phyloP scores from a whole-genome alignment of 768 basidiomycete genomes.

The Ramaria sp. region DNA sequence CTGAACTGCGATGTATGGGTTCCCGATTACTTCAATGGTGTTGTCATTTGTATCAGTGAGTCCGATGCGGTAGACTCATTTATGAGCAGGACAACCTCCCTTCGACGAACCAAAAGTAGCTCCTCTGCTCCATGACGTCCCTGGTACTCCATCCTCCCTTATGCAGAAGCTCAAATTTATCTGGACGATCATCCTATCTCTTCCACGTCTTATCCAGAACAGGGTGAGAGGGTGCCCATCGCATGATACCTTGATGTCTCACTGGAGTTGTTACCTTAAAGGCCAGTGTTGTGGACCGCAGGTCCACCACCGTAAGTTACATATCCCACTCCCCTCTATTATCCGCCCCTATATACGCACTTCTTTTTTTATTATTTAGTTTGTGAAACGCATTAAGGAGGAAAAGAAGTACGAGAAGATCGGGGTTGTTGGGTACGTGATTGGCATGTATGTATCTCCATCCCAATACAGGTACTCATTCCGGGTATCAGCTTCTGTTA shows the following conservation, averaged over 20 bases:
- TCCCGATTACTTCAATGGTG: constrained; percentile 40
- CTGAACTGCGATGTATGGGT: constrained; percentile 52
- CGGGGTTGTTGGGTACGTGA: constrained; percentile 30
- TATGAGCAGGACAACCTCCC: constrained; percentile 20
- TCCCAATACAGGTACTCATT: background rate
- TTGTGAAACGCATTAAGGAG: constrained; percentile 25
- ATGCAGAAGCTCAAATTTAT: constrained; percentile 1
- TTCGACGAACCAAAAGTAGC: constrained; percentile 18
- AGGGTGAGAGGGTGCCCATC: background rate
- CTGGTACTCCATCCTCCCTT: constrained; percentile 12
- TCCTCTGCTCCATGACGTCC: constrained; percentile 20
- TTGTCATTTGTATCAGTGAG: background rate
- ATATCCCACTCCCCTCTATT: background rate
- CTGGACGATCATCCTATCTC: background rate
- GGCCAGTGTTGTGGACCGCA: constrained; percentile 19
- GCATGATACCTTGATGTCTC: constrained; percentile 2
- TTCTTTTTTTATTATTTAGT: constrained; percentile 18
- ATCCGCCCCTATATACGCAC: too few species aligned
- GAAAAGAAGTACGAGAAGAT: constrained; percentile 30
- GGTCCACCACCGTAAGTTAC: constrained; percentile 16
- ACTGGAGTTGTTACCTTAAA: constrained; percentile 15
- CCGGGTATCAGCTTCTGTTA: constrained; percentile 27
- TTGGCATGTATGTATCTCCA: background rate
- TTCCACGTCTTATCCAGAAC: constrained; percentile 6
- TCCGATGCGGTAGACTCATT: background rate